A percentile compares a stretch with the other conserved stretches of the same genome.
phyloP scores from a whole-genome alignment of 225 moss, liverwort and hornwort species.

The Bryoerythrophyllum caledonicum region DNA sequence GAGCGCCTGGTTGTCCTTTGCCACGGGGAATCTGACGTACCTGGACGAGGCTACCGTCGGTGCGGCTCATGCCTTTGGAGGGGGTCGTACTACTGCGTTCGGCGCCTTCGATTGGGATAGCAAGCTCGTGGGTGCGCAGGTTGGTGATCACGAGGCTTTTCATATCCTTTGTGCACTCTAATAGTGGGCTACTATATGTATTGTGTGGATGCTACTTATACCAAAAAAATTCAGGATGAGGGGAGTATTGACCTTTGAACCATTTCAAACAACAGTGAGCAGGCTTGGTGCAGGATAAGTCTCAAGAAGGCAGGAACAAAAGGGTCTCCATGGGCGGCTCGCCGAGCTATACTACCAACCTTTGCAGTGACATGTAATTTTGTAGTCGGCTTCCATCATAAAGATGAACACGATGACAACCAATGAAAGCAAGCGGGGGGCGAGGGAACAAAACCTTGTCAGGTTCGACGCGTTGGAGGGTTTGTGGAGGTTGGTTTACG shows the following conservation, averaged over 20 bases:
- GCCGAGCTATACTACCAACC: constrained; percentile 93
- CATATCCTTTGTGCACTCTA: too few relatives aligned
- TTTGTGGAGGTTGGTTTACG: too few relatives aligned
- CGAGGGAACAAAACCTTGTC: too few relatives aligned
- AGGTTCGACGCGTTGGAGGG: too few relatives aligned
- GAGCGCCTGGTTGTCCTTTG: constrained; percentile 77
- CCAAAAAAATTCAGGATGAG: background rate
- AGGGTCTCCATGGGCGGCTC: constrained; percentile 97
- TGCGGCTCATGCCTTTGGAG: background rate
- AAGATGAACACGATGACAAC: too few relatives aligned
- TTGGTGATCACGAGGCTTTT: too few relatives aligned
- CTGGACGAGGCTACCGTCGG: constrained; percentile 49
- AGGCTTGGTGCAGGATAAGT: constrained; percentile 84
- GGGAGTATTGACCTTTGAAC: constrained; percentile 70
- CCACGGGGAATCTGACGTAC: constrained; percentile 70
- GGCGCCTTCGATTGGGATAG: constrained; percentile 88
- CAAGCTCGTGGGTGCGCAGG: constrained; percentile 93
- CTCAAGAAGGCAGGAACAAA: constrained; percentile 83
- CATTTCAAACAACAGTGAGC: constrained; percentile 98
- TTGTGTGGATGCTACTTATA: background rate
- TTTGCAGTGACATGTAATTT: constrained; percentile 87
- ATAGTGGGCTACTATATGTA: too few relatives aligned
- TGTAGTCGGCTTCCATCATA: constrained; percentile 63
- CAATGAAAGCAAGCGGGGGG: too few relatives aligned
- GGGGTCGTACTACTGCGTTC: constrained; percentile 27